Percentiles rank a stretch among this genome's conserved stretches.
Evolutionary conservation across 2,329 filamentous ascomycete genomes (phyloP).

Genomic region (Pleoardoris graminearum): DNA sequence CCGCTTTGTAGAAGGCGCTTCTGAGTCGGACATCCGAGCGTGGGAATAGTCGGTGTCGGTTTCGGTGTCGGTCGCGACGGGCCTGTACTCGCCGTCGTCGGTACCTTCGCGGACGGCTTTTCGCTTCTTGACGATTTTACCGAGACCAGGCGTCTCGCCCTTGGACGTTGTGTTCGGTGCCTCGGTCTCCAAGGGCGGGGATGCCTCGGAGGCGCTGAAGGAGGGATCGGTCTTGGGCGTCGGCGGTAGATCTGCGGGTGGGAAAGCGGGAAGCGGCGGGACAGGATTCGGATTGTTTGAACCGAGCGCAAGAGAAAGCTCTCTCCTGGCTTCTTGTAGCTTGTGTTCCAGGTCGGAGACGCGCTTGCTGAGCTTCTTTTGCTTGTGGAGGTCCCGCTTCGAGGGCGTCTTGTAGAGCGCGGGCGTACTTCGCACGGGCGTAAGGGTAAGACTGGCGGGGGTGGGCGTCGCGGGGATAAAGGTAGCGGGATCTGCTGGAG

Average conservation of each 20-base stretch:
- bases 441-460: slow-evolving; percentile 8
- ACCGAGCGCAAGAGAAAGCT: slow-evolving; percentile 55
- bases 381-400: slow-evolving; percentile 60
- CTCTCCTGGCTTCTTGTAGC: slow-evolving; percentile 58
- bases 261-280: slow-evolving; percentile 35
- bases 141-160: slow-evolving; percentile 15
- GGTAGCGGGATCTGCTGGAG: neutral
- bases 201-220: slow-evolving; percentile 31
- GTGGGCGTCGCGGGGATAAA: slow-evolving; percentile 12
- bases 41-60: slow-evolving; percentile 24
- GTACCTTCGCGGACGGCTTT: slow-evolving; percentile 34
- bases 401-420: slow-evolving; percentile 54
- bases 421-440: slow-evolving; percentile 23
- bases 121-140: slow-evolving; percentile 45
- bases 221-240: slow-evolving; percentile 15
- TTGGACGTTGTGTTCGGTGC: slow-evolving; percentile 17
- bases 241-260: slow-evolving; percentile 30
- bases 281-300: slow-evolving; percentile 44
- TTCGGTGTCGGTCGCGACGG: slow-evolving; percentile 15
- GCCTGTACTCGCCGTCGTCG: slow-evolving; percentile 37
- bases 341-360: slow-evolving; percentile 65
- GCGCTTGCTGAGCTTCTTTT: slow-evolving; percentile 61
- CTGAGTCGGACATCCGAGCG: slow-evolving; percentile 15
- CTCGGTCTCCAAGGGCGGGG: slow-evolving; percentile 21
- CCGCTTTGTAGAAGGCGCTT: slow-evolving; percentile 17